Base-by-base conservation (phyloP, 352 stramenopile genomes). In the Globisporangium paddicum region DNA sequence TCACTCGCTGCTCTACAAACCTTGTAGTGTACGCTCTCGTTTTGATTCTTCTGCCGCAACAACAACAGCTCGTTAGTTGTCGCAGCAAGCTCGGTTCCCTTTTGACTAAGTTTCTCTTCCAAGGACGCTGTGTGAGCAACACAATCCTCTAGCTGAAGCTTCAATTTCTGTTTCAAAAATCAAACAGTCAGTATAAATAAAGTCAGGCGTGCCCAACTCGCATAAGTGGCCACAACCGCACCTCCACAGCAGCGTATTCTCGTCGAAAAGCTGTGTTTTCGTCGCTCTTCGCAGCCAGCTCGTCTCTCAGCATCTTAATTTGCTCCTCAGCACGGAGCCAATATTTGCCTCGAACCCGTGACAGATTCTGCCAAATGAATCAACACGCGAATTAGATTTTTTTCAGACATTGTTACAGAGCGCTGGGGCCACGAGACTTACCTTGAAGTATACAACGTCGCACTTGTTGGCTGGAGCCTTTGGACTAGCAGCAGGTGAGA, bases 11-110 rank as follows among this genome's bases (percentile, higher is more conserved):
- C 8, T 18, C 49, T 25, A 28, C 34, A 16, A 45, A 72, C 66
- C 54, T 56, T 66, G 44, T 54, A 41, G 48, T 64, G 57, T 19
- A 55, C 30, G 19, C 41, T 64, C 53, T 70, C 51, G 11, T 72
- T 62, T 5, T 64, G 21, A 13, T 60, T 18, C 18, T 57, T 45
- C 23, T 60, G 26, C 32, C 50, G 51, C 18, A 70, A 45, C 4
- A 18, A 53, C 9, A 48, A 32, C 21, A 70, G n/a, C 21, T 66
- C 53, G 32, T 57, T 60, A 13, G 18, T 46, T 16, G 37, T 35
- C 1, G 40, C 23, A 18, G 58, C 41, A 25, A 72, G 23, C 23
- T 59, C 65, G 16, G 38, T 45, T 45, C 69, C 62, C 6, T 53
- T 63, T 14, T 58, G 34, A 18, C 21, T 6, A 21, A 66, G 51